These are phyloP conservation scores for Phytophthora foliorum DNA, from an alignment of 352 stramenopile genomes.

Conservation along the genomic window DNA sequence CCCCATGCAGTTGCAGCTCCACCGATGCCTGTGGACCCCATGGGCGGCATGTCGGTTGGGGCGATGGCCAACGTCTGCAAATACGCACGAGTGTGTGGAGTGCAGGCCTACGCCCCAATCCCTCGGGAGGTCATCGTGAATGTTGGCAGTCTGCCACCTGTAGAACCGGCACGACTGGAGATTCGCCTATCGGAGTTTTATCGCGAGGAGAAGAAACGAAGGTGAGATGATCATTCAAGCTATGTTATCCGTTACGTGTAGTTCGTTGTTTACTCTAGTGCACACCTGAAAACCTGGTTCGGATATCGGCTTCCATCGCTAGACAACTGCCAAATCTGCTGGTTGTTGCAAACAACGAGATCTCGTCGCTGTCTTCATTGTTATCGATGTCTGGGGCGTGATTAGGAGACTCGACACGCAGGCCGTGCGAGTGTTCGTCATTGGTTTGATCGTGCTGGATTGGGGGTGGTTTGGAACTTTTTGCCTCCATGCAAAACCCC, in stretches of 20 bases:
- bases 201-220: constrained; percentile 22
- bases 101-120: constrained; percentile 54
- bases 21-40: constrained; percentile 10
- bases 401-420: no score
- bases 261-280: constrained; percentile 6
- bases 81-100: constrained; percentile 39
- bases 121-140: constrained; percentile 46
- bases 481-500: constrained; percentile 20
- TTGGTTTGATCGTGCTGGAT: constrained; percentile 1
- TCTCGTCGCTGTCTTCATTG: constrained; percentile 24
- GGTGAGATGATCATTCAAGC: no score
- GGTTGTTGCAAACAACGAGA: constrained; percentile 19
- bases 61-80: constrained; percentile 70
- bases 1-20: neutral
- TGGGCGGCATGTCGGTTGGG: constrained; percentile 47
- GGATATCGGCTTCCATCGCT: constrained; percentile 24
- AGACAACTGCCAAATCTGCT: constrained; percentile 14
- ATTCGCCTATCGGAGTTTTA: constrained; percentile 72
- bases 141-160: constrained; percentile 36
- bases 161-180: constrained; percentile 63
- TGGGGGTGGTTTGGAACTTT: neutral
- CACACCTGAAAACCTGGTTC: constrained; percentile 4
- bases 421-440: no score
- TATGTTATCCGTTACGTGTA: no score
- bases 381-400: constrained; percentile 2